A percentile compares a stretch with the other conserved stretches of the same genome.
phyloP scores from a whole-genome alignment of 495 filamentous ascomycete species.

The Penicillium crystallinum region DNA sequence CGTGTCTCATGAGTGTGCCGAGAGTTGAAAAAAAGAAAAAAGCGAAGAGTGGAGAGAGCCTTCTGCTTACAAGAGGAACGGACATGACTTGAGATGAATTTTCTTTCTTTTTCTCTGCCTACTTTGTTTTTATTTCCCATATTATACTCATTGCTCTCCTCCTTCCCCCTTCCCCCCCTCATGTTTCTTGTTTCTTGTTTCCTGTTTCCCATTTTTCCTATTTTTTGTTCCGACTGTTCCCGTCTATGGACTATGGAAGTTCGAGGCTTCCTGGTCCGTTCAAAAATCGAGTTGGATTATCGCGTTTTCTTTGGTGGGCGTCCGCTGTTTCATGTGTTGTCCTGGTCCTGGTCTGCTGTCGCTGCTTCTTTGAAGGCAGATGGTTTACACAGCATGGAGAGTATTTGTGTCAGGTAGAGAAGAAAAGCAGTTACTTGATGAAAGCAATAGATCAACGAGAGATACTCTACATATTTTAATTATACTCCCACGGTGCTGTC shows the following conservation, averaged over 20 bases:
- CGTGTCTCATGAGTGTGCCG: conserved; percentile 10
- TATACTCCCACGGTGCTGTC: not conserved
- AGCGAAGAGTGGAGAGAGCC: conserved; percentile 20
- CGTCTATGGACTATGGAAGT: conserved; percentile 14
- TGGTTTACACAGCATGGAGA: conserved; percentile 13
- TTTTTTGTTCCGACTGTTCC: conserved; percentile 20
- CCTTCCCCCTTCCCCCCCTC: conserved; percentile 14
- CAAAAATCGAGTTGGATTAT: conserved; percentile 36
- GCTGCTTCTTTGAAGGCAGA: conserved; percentile 10
- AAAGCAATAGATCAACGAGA: conserved; percentile 29
- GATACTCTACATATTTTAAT: conserved; percentile 7
- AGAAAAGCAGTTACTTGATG: conserved; percentile 28
- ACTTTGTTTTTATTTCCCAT: conserved; percentile 17
- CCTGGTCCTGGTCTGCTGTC: conserved; percentile 22
- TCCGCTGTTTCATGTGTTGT: conserved; percentile 23
- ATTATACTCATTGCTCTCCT: conserved; percentile 16
- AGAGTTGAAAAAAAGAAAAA: conserved; percentile 19
- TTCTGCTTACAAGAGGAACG: conserved; percentile 23
- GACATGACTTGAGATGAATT: conserved; percentile 33
- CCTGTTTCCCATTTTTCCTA: conserved; percentile 16
- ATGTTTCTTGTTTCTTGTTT: conserved; percentile 16
- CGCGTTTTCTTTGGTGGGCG: conserved; percentile 25
- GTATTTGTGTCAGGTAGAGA: conserved; percentile 22
- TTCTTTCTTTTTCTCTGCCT: conserved; percentile 25
- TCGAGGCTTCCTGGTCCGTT: conserved; percentile 12